phyloP scores from a whole-genome alignment of 1,284 basidiomycete genomes.

The Tilletia indica region DNA sequence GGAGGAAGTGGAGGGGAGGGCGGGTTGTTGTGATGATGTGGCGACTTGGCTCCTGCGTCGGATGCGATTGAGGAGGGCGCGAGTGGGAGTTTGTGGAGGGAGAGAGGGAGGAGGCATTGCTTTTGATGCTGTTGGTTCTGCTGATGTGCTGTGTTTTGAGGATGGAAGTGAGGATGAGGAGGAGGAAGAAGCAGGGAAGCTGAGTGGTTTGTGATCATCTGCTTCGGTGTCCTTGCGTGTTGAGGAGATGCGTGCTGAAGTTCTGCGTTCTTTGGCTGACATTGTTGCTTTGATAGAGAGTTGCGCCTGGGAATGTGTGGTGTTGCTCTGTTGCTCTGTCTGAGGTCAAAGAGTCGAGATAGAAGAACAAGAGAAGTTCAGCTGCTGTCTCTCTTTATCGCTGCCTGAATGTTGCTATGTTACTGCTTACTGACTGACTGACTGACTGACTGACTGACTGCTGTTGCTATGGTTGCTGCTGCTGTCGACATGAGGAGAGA shows the following conservation, averaged over 20 bases:
- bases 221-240: not conserved
- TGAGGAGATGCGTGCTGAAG: not conserved
- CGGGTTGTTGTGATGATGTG: constrained; percentile 22
- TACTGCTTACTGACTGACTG: not conserved
- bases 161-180: not conserved
- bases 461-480: too few relatives aligned
- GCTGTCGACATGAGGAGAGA: too few relatives aligned
- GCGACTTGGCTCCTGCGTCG: constrained; percentile 22
- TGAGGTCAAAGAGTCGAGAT: not conserved
- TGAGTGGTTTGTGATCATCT: not conserved
- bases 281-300: too few relatives aligned
- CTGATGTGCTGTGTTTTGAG: not conserved
- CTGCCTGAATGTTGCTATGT: not conserved
- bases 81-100: constrained; percentile 34
- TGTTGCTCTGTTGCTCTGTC: not conserved
- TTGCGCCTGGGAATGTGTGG: too few relatives aligned
- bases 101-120: constrained; percentile 8
- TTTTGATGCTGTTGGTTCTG: not conserved
- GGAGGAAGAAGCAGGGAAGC: not conserved
- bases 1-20: constrained; percentile 25
- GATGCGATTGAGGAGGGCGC: constrained; percentile 39
- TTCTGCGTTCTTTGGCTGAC: not conserved
- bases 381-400: not conserved
- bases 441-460: too few relatives aligned
- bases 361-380: not conserved